phyloP scores from a whole-genome alignment of 305 asterid genomes.

The Fraxinus xanthoxyloides region DNA sequence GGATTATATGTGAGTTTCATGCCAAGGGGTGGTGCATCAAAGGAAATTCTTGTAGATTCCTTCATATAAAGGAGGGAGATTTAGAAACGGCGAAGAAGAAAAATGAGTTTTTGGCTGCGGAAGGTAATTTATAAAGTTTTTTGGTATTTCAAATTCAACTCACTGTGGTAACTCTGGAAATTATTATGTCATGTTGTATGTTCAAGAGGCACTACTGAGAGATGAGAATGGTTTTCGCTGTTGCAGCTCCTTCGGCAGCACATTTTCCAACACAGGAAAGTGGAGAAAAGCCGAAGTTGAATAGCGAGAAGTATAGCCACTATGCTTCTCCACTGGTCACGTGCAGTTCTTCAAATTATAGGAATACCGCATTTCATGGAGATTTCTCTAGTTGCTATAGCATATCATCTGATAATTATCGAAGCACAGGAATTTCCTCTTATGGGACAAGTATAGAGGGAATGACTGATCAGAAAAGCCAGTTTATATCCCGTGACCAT shows the following conservation, averaged over 20 bases:
- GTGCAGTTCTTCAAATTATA: conserved; percentile 28
- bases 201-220: conserved; percentile 23
- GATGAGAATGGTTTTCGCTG: conserved; percentile 27
- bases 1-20: conserved; percentile 64
- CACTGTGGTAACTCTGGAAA: conserved; percentile 17
- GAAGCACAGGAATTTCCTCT: conserved; percentile 28
- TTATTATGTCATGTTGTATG: conserved; percentile 19
- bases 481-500: conserved; percentile 24
- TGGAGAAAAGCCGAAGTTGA: conserved; percentile 38
- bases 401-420: conserved; percentile 30
- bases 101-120: conserved; percentile 31
- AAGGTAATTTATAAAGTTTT: conserved; percentile 48
- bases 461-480: conserved; percentile 27
- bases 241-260: conserved; percentile 47
- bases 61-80: conserved; percentile 56
- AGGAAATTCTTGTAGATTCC: conserved; percentile 82
- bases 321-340: conserved; percentile 36
- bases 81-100: conserved; percentile 37
- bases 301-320: conserved; percentile 33
- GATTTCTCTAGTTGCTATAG: conserved; percentile 30
- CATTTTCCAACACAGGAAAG: conserved; percentile 33
- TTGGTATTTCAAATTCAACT: conserved; percentile 25
- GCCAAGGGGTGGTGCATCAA: conserved; percentile 94
- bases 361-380: conserved; percentile 27
- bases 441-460: conserved; percentile 29